Evolutionary conservation across 345 rosid genomes (phyloP).

Genomic region (Salix koriyanagi): DNA sequence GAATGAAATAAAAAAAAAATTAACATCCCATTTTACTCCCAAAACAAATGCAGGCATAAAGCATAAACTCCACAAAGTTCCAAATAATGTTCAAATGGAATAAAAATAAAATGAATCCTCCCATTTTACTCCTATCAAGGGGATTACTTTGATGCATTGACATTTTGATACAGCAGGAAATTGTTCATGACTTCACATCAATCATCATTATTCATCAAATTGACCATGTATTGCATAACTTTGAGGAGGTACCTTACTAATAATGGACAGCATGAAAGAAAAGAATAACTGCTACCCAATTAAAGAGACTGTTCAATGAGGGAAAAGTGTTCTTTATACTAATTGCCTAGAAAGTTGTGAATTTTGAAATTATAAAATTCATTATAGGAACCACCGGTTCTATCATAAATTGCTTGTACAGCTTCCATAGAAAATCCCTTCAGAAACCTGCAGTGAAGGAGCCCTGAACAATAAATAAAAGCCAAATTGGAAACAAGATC

Average conservation of each 20-base stretch:
- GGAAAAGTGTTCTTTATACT: not conserved
- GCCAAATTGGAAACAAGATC: too few species aligned
- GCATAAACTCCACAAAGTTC: not conserved
- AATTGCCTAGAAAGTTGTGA: not conserved
- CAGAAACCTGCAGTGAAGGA: not conserved
- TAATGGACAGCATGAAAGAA: not conserved
- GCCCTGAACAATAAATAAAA: not conserved
- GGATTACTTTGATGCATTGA: not conserved
- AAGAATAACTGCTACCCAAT: not conserved
- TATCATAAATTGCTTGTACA: too few species aligned
- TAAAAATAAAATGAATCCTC: too few species aligned
- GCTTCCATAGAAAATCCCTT: not conserved
- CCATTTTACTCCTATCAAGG: not conserved
- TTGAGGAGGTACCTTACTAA: not conserved
- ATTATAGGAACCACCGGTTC: not conserved
- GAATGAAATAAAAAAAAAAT: not conserved
- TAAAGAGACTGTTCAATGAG: not conserved
- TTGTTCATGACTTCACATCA: not conserved
- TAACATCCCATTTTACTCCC: not conserved
- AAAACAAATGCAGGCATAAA: not conserved
- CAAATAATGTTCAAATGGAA: not conserved
- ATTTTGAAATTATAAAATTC: not conserved
- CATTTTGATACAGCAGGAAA: not conserved
- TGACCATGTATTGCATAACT: not conserved
- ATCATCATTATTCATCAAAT: not conserved